Evolutionary conservation across 176 grass and related monocot genomes (phyloP).

Genomic region (Hyparrhenia diplandra): DNA sequence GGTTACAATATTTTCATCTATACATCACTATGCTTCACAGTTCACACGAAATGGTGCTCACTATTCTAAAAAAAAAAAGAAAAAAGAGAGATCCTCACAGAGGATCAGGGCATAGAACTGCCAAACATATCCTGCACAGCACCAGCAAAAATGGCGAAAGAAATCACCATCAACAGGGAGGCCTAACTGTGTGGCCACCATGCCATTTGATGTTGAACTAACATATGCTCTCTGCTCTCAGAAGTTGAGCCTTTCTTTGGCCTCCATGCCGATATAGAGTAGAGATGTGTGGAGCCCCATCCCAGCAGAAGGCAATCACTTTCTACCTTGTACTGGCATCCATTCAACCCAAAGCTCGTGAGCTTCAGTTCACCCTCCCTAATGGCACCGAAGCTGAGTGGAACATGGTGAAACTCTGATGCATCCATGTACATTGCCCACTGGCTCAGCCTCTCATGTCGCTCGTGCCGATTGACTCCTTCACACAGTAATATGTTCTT

Average conservation of each 20-base stretch:
- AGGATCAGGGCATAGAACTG: not conserved
- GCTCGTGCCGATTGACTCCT: slow-evolving; percentile 26
- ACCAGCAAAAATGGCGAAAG: not conserved
- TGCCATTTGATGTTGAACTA: not conserved
- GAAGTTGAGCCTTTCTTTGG: slow-evolving; percentile 1
- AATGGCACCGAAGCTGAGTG: slow-evolving; percentile 38
- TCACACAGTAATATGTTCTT: slow-evolving; percentile 45
- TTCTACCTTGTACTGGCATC: slow-evolving; percentile 21
- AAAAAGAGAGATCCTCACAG: not conserved
- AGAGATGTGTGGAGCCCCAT: slow-evolving; percentile 35
- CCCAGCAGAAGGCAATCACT: slow-evolving; percentile 21
- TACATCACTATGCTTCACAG: not conserved
- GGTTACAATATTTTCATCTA: not conserved
- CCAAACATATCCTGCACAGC: not conserved
- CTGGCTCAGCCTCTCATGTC: slow-evolving; percentile 42
- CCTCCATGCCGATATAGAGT: slow-evolving; percentile 46
- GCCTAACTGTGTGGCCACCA: not conserved
- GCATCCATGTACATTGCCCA: slow-evolving; percentile 48
- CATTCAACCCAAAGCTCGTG: slow-evolving; percentile 1
- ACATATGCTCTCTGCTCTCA: not conserved
- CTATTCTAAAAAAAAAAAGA: not conserved
- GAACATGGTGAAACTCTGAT: slow-evolving; percentile 34
- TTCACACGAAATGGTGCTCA: not conserved
- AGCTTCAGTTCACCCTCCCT: slow-evolving; percentile 29
- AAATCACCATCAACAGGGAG: not conserved